Evolutionary conservation across 768 basidiomycete genomes (phyloP).

Genomic region (Hypholoma sublateritium): DNA sequence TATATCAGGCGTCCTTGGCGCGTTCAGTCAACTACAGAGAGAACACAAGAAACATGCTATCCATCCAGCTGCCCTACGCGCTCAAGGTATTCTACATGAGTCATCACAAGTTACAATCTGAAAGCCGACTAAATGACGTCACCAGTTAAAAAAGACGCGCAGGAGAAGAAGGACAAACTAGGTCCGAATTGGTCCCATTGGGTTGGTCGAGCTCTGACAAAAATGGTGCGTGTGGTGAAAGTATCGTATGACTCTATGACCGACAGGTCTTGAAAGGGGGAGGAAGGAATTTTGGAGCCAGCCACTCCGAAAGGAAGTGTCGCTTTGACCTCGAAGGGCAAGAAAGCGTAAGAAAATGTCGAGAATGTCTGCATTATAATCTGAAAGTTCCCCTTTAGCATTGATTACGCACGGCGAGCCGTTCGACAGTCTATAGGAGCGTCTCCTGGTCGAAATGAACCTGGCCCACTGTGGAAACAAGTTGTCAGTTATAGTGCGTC

Average conservation of each 20-base stretch:
- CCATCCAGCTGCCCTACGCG: constrained; percentile 44
- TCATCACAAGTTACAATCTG: background rate
- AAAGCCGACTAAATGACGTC: background rate
- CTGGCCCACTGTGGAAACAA: constrained; percentile 39
- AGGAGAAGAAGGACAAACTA: constrained; percentile 41
- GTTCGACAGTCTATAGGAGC: constrained; percentile 21
- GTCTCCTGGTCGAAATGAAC: constrained; percentile 24
- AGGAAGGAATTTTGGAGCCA: constrained; percentile 41
- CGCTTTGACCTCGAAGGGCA: constrained; percentile 41
- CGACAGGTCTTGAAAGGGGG: constrained; percentile 28
- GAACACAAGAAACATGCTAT: constrained; percentile 45
- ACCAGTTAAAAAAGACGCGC: constrained; percentile 44
- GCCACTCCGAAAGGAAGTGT: constrained; percentile 35
- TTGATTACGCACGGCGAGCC: constrained; percentile 12
- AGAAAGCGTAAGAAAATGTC: constrained; percentile 41
- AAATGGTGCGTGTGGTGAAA: constrained; percentile 33
- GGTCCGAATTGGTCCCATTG: constrained; percentile 50
- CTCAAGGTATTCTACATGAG: constrained; percentile 25
- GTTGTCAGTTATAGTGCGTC: constrained; percentile 19
- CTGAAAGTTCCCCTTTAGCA: background rate
- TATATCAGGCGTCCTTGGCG: constrained; percentile 43
- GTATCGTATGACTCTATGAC: background rate
- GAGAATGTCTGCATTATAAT: too few relatives aligned
- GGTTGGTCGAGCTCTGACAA: constrained; percentile 44
- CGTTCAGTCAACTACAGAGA: constrained; percentile 42